Conservation (phyloP, 352 stramenopile genomes). For the Globisporangium echinulatum region DNA sequence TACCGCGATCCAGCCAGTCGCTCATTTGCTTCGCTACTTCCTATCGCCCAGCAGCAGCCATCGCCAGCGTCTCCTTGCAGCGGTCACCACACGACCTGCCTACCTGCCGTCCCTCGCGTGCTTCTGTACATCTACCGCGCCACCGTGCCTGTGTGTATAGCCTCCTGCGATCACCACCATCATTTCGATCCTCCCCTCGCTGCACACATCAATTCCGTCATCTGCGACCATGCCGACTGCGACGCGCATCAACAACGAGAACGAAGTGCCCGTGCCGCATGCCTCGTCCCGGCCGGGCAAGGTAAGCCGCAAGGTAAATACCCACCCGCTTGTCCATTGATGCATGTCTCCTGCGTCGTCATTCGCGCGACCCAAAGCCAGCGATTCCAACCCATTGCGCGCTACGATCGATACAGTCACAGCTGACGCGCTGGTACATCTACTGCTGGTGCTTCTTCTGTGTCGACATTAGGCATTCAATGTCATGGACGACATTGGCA, state of each 20-base stretch:
- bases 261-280: slow-evolving; percentile 32
- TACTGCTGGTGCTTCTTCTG: too few relatives aligned
- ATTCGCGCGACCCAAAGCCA: too few relatives aligned
- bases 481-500: slow-evolving; percentile 34
- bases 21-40: background rate
- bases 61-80: too few relatives aligned
- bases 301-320: slow-evolving; percentile 27
- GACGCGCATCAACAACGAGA: slow-evolving; percentile 59
- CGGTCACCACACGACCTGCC: slow-evolving; percentile 1
- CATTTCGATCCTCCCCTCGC: background rate
- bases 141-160: slow-evolving; percentile 1
- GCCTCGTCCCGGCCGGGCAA: slow-evolving; percentile 38
- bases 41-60: too few relatives aligned
- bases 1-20: background rate
- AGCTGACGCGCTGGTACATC: too few relatives aligned
- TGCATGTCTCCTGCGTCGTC: background rate
- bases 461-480: slow-evolving; percentile 29
- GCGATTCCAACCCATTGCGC: too few relatives aligned
- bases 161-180: too few relatives aligned
- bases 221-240: slow-evolving; percentile 22
- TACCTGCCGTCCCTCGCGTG: slow-evolving; percentile 3
- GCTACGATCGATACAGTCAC: too few relatives aligned
- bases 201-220: too few relatives aligned
- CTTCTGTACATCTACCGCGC: background rate
- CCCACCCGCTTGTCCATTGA: background rate